phyloP scores from a whole-genome alignment of 2,329 filamentous ascomycete genomes.

The Monilinia polystroma region DNA sequence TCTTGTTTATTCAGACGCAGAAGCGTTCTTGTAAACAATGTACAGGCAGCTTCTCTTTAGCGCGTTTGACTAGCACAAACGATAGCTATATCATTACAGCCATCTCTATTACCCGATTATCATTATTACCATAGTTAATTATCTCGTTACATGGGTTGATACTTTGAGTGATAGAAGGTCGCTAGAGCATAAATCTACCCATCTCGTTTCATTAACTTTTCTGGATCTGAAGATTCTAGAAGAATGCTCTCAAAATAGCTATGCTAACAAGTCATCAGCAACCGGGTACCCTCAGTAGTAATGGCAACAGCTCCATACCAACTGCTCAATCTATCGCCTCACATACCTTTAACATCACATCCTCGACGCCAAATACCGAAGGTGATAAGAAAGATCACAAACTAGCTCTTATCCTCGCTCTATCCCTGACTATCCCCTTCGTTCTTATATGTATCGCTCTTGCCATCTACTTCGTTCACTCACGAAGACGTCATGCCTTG shows the following conservation, averaged over 20 bases:
- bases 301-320: conserved; percentile 7
- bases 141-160: neutral
- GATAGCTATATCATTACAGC: neutral
- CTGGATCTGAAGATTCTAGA: neutral
- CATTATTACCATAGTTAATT: neutral
- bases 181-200: neutral
- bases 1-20: neutral
- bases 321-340: conserved; percentile 7
- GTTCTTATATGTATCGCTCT: conserved; percentile 14
- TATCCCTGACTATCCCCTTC: conserved; percentile 19
- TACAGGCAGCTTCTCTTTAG: neutral
- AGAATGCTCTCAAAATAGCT: neutral
- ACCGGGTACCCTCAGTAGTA: conserved; percentile 6
- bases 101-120: neutral
- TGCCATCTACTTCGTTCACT: conserved; percentile 16
- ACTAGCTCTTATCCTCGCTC: conserved; percentile 17
- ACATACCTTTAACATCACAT: conserved; percentile 17
- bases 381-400: conserved; percentile 15
- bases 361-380: neutral
- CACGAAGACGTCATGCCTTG: conserved; percentile 1
- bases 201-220: neutral
- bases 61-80: neutral
- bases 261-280: conserved; percentile 12
- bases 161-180: neutral
- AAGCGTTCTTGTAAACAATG: neutral